phyloP scores from a whole-genome alignment of 2,329 filamentous ascomycete species.

The Sclerotinia spermophila region DNA sequence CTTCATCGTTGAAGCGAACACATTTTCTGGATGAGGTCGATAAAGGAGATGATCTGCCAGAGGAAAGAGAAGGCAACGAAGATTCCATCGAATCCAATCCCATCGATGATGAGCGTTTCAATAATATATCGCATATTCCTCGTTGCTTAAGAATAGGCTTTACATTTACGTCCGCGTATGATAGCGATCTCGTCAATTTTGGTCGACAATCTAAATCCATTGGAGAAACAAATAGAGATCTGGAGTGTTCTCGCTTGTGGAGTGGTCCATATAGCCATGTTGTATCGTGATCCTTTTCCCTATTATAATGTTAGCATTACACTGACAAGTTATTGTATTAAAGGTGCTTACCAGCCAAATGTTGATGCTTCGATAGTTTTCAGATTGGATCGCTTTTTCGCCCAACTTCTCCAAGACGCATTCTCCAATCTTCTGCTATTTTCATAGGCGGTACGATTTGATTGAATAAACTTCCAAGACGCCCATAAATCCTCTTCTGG shows the following conservation, averaged over 20 bases:
- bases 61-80: constrained; percentile 8
- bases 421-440: constrained; percentile 86
- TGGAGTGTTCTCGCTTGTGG: constrained; percentile 50
- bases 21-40: constrained; percentile 12
- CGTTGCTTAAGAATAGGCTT: constrained; percentile 91
- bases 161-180: constrained; percentile 43
- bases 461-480: constrained; percentile 90
- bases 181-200: neutral
- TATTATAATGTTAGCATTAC: constrained; percentile 42
- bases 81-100: neutral
- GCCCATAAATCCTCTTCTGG: constrained; percentile 96
- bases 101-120: constrained; percentile 82
- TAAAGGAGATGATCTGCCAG: constrained; percentile 14
- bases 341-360: constrained; percentile 74
- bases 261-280: constrained; percentile 96
- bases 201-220: constrained; percentile 46
- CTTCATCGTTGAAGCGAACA: constrained; percentile 18
- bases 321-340: neutral
- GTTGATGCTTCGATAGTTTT: constrained; percentile 87
- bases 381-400: constrained; percentile 83
- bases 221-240: constrained; percentile 31
- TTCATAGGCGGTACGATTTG: constrained; percentile 71
- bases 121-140: constrained; percentile 92
- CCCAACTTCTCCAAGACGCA: constrained; percentile 96
- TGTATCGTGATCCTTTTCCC: constrained; percentile 95